Conservation (phyloP, 495 filamentous ascomycete species). For the Aspergillus steynii region DNA sequence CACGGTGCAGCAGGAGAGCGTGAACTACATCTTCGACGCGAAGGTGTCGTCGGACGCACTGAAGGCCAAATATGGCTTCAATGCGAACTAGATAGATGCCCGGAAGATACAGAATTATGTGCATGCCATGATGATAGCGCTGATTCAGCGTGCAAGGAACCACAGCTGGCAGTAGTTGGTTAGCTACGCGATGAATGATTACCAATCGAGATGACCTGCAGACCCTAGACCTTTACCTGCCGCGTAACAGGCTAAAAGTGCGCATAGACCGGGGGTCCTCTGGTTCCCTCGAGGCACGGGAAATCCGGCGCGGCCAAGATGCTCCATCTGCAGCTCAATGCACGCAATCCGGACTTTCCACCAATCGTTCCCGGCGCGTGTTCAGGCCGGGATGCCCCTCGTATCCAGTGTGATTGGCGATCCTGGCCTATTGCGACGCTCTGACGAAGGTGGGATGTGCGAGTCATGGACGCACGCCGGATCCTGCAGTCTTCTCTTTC, state of each 20-base stretch:
- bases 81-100: neutral
- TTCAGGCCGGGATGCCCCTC: neutral
- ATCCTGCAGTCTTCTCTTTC: neutral
- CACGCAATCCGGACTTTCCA: neutral
- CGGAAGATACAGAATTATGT: too few species aligned
- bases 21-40: constrained; percentile 64
- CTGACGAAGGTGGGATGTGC: too few species aligned
- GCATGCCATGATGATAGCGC: too few species aligned
- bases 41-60: constrained; percentile 13
- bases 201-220: neutral
- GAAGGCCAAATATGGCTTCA: neutral
- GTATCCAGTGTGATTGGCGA: neutral
- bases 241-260: too few species aligned
- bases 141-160: neutral
- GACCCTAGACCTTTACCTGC: too few species aligned
- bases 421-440: neutral
- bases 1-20: constrained; percentile 62
- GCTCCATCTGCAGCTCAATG: neutral
- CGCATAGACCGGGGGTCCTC: too few species aligned
- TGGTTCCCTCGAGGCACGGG: neutral
- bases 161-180: neutral
- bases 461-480: neutral
- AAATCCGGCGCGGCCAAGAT: neutral
- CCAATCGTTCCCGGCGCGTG: neutral
- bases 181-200: neutral